Base-by-base conservation (phyloP, 257 asterid species). In the Salvia hispanica region DNA sequence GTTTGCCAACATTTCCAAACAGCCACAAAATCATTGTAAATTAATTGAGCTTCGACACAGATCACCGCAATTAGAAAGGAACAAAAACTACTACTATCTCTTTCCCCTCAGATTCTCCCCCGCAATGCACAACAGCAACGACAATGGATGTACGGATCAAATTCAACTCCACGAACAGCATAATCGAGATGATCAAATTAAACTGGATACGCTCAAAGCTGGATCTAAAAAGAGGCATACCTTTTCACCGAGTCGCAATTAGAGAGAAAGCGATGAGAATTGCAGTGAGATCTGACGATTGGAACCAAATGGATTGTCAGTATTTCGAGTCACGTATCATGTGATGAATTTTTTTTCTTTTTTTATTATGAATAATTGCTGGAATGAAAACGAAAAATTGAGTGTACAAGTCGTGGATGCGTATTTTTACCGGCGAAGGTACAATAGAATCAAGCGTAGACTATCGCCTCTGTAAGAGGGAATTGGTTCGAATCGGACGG, bases 221-320 rank as follows among this genome's bases (percentile, higher is more conserved):
- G 72, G 76, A 79, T 79, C 83, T 62, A 40, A 10, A 67, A 61
- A 62, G 43, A 37, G 10, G 51, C 74, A 28, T 56, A 80, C 82
- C 82, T 80, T 67, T 72, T 47, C 16, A 34, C 28, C 67, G 36
- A 50, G 45, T 48, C 63, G 33, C 74, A 62, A 63, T 62, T 72
- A 54, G 62, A 75, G 58, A 56, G 79, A 75, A 61, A 44, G 28
- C 67, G 33, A 60, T 15, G 67, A 36, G 68, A 44, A 50, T 28
- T 55, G 72, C 37, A 64, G 44, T 21, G 64, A 39, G 74, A 46
- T 37, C 6, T 34, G 39, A 34, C 34, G 58, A 54, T 56, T 52
- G 70, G 68, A 58, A 70, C 50, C 45, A 66, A 53, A 51, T 53
- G 45, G 50, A 13, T 50, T 67, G 77, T 67, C 67, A 63, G 74